phyloP scores from a whole-genome alignment of 75 land plant species.

The Pinus albicaulis region DNA sequence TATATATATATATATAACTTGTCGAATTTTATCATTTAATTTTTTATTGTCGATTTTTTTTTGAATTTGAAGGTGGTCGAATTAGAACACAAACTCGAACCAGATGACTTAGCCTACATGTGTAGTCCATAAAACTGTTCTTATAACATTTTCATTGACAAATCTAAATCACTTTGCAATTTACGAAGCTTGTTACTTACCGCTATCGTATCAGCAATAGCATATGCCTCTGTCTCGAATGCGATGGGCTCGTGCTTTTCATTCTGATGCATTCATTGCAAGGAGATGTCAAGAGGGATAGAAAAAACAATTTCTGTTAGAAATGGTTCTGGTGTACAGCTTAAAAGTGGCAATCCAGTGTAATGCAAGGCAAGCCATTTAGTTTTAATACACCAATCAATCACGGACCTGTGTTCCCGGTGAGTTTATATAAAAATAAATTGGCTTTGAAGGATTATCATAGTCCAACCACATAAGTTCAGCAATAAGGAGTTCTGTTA shows the following conservation, averaged over 20 bases:
- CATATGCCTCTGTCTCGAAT: conserved; percentile 94
- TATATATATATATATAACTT: no score
- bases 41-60: no score
- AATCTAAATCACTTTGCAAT: neutral
- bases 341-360: neutral
- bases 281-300: neutral
- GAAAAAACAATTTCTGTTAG: neutral
- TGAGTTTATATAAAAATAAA: conserved; percentile 86
- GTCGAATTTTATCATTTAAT: no score
- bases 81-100: no score
- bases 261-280: conserved; percentile 42
- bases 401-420: conserved; percentile 78
- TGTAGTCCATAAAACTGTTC: neutral
- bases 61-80: no score
- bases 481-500: conserved; percentile 88
- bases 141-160: neutral
- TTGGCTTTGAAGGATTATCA: conserved; percentile 77
- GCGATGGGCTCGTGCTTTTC: conserved; percentile 80
- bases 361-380: neutral
- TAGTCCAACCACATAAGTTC: conserved; percentile 82
- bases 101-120: neutral
- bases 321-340: neutral
- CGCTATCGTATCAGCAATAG: conserved; percentile 82
- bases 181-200: conserved; percentile 35
- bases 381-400: neutral